phyloP scores from a whole-genome alignment of 306 rosid species.

The Castanea mollissima region DNA sequence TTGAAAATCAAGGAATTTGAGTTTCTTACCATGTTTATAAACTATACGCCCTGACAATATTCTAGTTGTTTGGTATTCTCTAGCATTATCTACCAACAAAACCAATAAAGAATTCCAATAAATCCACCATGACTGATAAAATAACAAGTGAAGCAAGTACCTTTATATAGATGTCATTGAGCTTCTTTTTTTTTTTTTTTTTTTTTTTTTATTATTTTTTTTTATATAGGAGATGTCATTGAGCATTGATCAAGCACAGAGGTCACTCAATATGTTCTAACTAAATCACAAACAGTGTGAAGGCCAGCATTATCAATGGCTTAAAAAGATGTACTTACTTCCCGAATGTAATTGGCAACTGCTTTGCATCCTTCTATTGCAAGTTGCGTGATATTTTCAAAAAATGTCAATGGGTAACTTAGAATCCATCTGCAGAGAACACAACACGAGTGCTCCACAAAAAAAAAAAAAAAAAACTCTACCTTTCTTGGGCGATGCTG shows the following conservation, averaged over 20 bases:
- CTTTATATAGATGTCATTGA: not conserved
- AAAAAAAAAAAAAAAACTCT: too few relatives aligned
- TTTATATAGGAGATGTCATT: not conserved
- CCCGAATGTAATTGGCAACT: slow-evolving; percentile 68
- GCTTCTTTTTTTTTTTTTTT: not conserved
- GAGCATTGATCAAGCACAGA: not conserved
- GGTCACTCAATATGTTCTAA: not conserved
- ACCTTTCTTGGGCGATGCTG: not conserved
- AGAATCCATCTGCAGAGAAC: slow-evolving; percentile 74
- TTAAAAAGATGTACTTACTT: slow-evolving; percentile 41
- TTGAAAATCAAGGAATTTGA: not conserved
- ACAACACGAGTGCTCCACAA: slow-evolving; percentile 10
- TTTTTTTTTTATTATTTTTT: not conserved
- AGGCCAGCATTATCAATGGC: slow-evolving; percentile 1
- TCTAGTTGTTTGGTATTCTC: slow-evolving; percentile 81
- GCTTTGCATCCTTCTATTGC: slow-evolving; percentile 95
- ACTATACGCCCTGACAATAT: slow-evolving; percentile 54
- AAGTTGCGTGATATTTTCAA: slow-evolving; percentile 85
- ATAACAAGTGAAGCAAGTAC: slow-evolving; percentile 15
- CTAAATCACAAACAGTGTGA: not conserved
- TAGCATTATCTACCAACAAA: slow-evolving; percentile 52
- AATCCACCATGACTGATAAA: slow-evolving; percentile 2
- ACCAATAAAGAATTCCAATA: slow-evolving; percentile 11
- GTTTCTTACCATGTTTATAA: slow-evolving; percentile 12
- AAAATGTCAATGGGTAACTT: slow-evolving; percentile 76